Conservation (phyloP, 2,329 filamentous ascomycete species). For the Fusarium transvaalense region DNA sequence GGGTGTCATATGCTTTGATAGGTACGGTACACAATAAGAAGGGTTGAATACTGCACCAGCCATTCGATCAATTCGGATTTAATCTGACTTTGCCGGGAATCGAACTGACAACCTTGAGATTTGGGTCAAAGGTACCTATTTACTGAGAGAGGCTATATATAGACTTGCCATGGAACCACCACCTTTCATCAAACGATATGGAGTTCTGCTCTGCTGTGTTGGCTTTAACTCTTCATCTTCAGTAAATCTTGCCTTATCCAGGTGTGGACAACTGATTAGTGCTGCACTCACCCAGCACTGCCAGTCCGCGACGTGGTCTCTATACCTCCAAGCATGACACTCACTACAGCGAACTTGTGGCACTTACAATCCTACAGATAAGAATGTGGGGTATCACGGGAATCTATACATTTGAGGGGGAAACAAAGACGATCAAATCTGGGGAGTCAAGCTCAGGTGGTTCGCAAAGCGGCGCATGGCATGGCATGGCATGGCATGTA, state of each 20-base stretch:
- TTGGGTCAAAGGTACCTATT: no score
- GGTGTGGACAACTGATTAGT: neutral
- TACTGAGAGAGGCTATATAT: no score
- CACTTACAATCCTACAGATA: neutral
- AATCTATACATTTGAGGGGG: conserved; percentile 11
- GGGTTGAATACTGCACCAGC: no score
- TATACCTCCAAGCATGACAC: neutral
- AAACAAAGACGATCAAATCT: conserved; percentile 1
- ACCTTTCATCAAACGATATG: neutral
- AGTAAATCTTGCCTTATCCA: neutral
- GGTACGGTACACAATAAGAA: no score
- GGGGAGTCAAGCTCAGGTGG: neutral
- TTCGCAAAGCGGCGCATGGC: neutral
- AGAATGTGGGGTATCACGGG: conserved; percentile 10
- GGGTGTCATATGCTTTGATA: no score
- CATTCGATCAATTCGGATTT: no score
- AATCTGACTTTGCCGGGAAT: no score
- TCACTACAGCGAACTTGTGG: neutral
- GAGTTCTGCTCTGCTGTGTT: neutral
- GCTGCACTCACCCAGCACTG: neutral
- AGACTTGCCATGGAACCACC: conserved; percentile 1
- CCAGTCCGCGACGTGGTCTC: neutral
- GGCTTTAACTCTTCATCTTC: neutral
- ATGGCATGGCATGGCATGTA: neutral
- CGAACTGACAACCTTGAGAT: no score